Conservation (phyloP, 1,139 yeast genomes). For the Candida tetrigidarum region DNA sequence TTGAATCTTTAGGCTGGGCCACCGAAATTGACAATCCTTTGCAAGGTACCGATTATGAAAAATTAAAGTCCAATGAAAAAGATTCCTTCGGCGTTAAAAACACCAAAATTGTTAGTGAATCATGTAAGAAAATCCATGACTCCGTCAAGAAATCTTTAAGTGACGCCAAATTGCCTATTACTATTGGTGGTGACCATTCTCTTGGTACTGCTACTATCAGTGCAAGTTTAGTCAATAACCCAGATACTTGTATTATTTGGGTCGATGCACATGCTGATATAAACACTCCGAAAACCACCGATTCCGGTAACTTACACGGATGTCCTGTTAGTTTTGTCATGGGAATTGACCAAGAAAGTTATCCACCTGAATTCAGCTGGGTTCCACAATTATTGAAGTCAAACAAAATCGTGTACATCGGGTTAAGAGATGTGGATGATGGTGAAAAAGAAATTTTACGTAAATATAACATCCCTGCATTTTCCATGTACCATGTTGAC, state of each 20-base stretch:
- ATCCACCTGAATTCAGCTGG: slow-evolving; percentile 80
- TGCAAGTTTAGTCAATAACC: slow-evolving; percentile 78
- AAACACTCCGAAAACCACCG: slow-evolving; percentile 87
- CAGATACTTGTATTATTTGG: slow-evolving; percentile 93
- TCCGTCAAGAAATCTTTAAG: slow-evolving; percentile 57
- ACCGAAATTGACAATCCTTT: slow-evolving; percentile 63
- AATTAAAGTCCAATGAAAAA: slow-evolving; percentile 40
- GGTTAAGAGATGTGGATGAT: slow-evolving; percentile 89
- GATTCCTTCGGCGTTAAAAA: slow-evolving; percentile 69
- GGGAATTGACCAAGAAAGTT: slow-evolving; percentile 68
- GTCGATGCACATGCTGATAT: slow-evolving; percentile 98
- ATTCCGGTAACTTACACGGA: slow-evolving; percentile 93
- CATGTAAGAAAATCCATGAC: slow-evolving; percentile 66
- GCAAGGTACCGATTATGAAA: slow-evolving; percentile 47
- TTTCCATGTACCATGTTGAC: slow-evolving; percentile 95
- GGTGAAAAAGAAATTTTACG: slow-evolving; percentile 79
- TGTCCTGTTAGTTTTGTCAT: slow-evolving; percentile 92
- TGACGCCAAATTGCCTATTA: slow-evolving; percentile 69
- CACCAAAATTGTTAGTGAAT: slow-evolving; percentile 75
- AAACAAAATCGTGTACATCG: slow-evolving; percentile 85
- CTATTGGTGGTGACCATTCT: slow-evolving; percentile 97
- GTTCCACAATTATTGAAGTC: slow-evolving; percentile 72
- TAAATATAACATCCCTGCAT: slow-evolving; percentile 79
- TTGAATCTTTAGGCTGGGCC: slow-evolving; percentile 75
- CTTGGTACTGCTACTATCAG: slow-evolving; percentile 93